A percentile compares a stretch with the other conserved stretches of the same genome.
Conservation (phyloP, 371 early-diverging fungal genomes). For the Mortierella sp. region DNA sequence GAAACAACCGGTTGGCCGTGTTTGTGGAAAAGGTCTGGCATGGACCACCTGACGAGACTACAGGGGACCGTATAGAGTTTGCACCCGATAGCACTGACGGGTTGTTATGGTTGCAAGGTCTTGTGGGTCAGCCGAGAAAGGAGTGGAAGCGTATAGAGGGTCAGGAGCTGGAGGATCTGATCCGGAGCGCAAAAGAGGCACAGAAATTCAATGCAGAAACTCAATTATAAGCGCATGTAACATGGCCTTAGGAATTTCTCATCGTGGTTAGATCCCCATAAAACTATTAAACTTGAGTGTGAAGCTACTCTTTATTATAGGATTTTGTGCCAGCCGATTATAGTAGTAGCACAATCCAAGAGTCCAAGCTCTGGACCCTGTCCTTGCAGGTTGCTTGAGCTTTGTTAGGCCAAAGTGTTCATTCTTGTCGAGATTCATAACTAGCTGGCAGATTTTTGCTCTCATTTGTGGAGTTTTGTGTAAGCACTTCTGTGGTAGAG, state of each 20-base stretch:
- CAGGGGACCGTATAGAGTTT: constrained; percentile 13
- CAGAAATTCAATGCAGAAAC: neutral
- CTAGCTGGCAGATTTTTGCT: too few relatives aligned
- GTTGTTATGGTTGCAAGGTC: constrained; percentile 50
- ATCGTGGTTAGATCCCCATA: neutral
- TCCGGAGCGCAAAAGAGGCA: constrained; percentile 15
- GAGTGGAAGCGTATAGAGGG: constrained; percentile 33
- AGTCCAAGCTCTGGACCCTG: too few relatives aligned
- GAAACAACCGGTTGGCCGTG: constrained; percentile 45
- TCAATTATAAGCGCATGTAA: neutral
- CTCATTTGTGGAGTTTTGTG: too few relatives aligned
- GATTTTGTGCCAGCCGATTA: too few relatives aligned
- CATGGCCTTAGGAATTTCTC: too few relatives aligned
- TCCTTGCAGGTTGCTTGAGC: too few relatives aligned
- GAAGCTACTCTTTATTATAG: too few relatives aligned
- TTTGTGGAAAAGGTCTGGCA: constrained; percentile 50
- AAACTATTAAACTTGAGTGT: too few relatives aligned
- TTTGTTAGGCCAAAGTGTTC: too few relatives aligned
- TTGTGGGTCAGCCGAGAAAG: constrained; percentile 28
- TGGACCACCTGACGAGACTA: constrained; percentile 15
- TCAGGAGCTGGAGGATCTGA: constrained; percentile 28
- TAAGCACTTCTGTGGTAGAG: too few relatives aligned
- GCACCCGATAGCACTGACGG: constrained; percentile 32
- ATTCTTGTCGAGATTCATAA: too few relatives aligned
- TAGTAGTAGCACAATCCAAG: too few relatives aligned